A percentile compares a stretch with the other conserved stretches of the same genome.
Evolutionary conservation across 352 stramenopile genomes (phyloP).

Genomic region (Pythium graminicola): DNA sequence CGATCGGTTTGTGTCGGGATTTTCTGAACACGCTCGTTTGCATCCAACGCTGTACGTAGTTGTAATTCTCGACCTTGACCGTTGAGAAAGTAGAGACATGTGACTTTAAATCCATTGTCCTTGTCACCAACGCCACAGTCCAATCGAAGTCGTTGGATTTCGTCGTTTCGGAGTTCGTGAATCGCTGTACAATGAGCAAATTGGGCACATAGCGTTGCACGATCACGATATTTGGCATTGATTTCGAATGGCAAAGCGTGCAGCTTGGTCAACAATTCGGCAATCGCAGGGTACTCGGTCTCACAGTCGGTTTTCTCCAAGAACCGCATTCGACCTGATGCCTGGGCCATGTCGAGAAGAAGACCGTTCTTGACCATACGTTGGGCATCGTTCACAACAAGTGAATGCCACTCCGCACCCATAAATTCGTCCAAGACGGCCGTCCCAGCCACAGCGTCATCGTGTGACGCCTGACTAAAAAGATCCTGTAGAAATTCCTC

Average conservation of each 20-base stretch:
- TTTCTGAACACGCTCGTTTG: constrained; percentile 27
- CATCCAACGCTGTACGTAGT: constrained; percentile 29
- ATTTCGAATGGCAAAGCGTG: constrained; percentile 77
- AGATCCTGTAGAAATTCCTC: constrained; percentile 44
- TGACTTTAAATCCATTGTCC: constrained; percentile 76
- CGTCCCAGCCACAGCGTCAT: constrained; percentile 21
- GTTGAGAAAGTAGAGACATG: constrained; percentile 61
- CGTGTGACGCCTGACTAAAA: constrained; percentile 6
- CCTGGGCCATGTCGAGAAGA: constrained; percentile 29
- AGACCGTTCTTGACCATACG: constrained; percentile 52
- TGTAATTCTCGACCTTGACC: constrained; percentile 14
- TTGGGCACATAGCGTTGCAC: constrained; percentile 49
- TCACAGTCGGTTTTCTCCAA: constrained; percentile 50
- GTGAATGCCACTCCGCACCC: constrained; percentile 63
- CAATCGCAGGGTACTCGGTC: constrained; percentile 54
- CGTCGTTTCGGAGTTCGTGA: constrained; percentile 34
- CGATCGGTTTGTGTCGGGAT: constrained; percentile 38
- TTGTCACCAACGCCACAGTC: constrained; percentile 63
- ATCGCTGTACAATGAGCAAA: constrained; percentile 60
- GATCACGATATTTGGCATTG: constrained; percentile 52
- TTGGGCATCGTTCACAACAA: constrained; percentile 59
- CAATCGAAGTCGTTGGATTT: constrained; percentile 48
- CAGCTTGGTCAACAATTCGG: constrained; percentile 68
- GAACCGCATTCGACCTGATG: constrained; percentile 46
- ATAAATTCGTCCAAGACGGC: constrained; percentile 71